Percentiles rank a stretch among this genome's conserved stretches.
phyloP scores from a whole-genome alignment of 1,139 yeast genomes.

The Sugiyamaella sp. region DNA sequence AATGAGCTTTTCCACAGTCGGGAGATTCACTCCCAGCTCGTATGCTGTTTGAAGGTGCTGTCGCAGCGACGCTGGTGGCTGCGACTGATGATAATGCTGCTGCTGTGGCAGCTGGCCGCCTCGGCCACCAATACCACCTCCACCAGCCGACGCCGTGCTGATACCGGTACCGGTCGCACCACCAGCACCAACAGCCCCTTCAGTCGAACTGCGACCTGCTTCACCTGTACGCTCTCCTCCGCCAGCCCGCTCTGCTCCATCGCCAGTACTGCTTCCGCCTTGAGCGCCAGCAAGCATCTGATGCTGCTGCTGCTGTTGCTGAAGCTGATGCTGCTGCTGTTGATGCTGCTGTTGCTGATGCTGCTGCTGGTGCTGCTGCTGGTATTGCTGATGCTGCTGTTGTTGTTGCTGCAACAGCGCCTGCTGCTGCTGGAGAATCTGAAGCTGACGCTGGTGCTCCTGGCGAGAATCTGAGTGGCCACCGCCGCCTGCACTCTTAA shows the following conservation, averaged over 20 bases:
- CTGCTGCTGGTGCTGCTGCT: constrained; percentile 11
- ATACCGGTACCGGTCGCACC: background rate
- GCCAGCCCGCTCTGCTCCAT: background rate
- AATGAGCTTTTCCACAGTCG: constrained; percentile 28
- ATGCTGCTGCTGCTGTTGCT: background rate
- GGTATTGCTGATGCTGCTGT: constrained; percentile 6
- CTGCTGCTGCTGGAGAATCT: background rate
- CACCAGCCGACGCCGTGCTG: background rate
- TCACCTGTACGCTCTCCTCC: no score
- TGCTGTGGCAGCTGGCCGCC: background rate
- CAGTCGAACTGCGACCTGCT: no score
- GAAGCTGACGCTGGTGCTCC: background rate
- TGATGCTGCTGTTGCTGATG: background rate
- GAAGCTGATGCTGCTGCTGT: background rate
- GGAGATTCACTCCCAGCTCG: constrained; percentile 24
- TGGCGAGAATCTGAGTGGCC: background rate
- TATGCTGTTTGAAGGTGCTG: constrained; percentile 22
- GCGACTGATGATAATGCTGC: constrained; percentile 13
- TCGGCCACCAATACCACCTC: background rate
- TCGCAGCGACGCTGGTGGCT: constrained; percentile 13
- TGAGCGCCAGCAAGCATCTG: background rate
- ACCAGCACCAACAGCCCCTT: no score
- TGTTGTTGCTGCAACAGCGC: background rate
- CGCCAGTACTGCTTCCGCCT: background rate
- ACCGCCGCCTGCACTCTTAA: background rate